Evolutionary conservation across 192 early-diverging fungal genomes (phyloP), one percentile per base, ranked within the genome.

Genomic region (Coemansia sp.): DNA sequence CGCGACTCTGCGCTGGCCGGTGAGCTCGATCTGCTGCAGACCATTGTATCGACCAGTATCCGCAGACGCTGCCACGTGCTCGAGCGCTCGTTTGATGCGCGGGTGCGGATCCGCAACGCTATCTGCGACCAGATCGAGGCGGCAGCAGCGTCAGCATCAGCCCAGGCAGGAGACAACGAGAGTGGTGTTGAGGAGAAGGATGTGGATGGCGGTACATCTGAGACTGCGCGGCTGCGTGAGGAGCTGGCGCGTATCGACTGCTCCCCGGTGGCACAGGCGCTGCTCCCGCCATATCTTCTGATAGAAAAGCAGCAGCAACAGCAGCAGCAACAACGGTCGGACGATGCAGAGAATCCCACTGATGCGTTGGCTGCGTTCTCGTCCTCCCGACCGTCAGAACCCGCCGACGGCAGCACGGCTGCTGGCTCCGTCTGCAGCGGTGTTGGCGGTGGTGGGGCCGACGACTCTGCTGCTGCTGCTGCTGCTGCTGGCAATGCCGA

Each of bases 1-100:
- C 85, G 94, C 12, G 95, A 98, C 64, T 71, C 80, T 55, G 76
- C 73, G 13, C 71, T 97, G 45, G 68, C 83, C 8, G 74, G 79
- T 0, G 87, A 89, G 70, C 67, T 94, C 19, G 83, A 87, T 10
- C 77, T 85, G 43, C 55, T 84, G 18, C 71, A 81, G 12, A 72
- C 73, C 7, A 49, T 73, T 4, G 60, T 92, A 6, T 61, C 73
- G 0, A 66, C 55, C 16, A 88, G 87, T 7, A 85, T 94, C 71
- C 82, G 84, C 48, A 83, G 84, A 54, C 85, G 85, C 60, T 73
- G 74, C 57, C 79, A 86, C 62, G 66, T 59, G 41, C 69, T 85
- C 36, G 76, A 77, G 56, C 68, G 63, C 11, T 71, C 67, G 9
- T 55, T 74, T 16, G 66, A 61, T 9, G 80, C 74, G 0, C 71